Evolutionary conservation across 176 grass and related monocot species (phyloP), one percentile per base, ranked within the genome.

Genomic region (Cymbopogon citratus): DNA sequence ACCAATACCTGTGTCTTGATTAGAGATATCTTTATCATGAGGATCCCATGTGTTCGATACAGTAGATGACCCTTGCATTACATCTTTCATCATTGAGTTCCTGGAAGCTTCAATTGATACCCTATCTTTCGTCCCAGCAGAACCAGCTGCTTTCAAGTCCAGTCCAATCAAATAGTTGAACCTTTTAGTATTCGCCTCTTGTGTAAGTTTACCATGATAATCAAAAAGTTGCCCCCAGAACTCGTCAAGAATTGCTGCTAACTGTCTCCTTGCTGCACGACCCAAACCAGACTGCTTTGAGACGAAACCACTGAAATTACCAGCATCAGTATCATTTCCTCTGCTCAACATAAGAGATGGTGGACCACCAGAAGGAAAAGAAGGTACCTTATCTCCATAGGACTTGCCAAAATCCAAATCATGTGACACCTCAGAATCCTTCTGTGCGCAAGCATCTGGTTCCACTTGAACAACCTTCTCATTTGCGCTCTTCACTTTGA

Each of bases 221-320:
- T 94, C 54, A 28, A 94, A 94, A 60, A 97, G 9, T 78, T 76
- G 25, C 7, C 80, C 92, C 94, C 92, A 94, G 83, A 94, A 94
- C 43, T 94, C 90, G 67, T 97, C 84, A 49, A 94, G 87, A 76
- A 87, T 89, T 28, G 65, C 65, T 40, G 88, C 72, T 7, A 97
- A 77, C 72, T 97, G 86, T 25, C 77, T 85, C 54, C 92, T 83
- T 80, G 86, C 83, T 77, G 94, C 83, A 78, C 86, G 92, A 25
- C 94, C 92, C 74, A 97, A 87, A 77, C 87, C 91, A 85, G 90
- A 90, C 13, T 67, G 69, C 54, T 46, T 91, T 66, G 87, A 60
- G 41, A 85, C 21, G 25, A 52, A 87, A 38, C 68, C 74, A 62
- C 77, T 86, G 63, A 54, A 63, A 84, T 67, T 87, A 38, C 49